Evolutionary conservation across 1,284 basidiomycete genomes (phyloP).

Genomic region (Fomitopsis palustris): DNA sequence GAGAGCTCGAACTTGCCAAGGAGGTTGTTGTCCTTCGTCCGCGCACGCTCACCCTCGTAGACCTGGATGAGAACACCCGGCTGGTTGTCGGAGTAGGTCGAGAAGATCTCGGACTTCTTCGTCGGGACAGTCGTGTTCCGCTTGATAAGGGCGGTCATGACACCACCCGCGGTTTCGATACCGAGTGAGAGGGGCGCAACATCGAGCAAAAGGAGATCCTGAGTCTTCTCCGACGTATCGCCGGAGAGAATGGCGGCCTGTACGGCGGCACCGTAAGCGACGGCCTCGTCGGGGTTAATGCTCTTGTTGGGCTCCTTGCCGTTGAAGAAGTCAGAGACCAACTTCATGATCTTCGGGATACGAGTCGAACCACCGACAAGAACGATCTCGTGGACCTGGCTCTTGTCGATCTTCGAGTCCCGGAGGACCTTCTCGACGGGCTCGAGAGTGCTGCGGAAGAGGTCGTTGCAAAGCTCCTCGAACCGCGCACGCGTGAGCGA

Average conservation of each 20-base stretch:
- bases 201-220: conserved; percentile 95
- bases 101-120: conserved; percentile 99
- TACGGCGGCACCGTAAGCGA: conserved; percentile 98
- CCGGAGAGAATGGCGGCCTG: conserved; percentile 98
- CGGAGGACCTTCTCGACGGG: conserved; percentile 98
- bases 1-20: conserved; percentile 99
- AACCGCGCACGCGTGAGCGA: conserved; percentile 98
- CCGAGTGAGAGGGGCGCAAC: conserved; percentile 94
- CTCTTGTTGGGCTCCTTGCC: conserved; percentile 95
- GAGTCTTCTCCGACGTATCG: conserved; percentile 97
- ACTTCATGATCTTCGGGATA: conserved; percentile 97
- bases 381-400: conserved; percentile 94
- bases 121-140: conserved; percentile 99
- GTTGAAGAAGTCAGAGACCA: conserved; percentile 98
- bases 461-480: conserved; percentile 96
- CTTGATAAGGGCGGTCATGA: conserved; percentile 97
- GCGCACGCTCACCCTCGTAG: conserved; percentile 98
- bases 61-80: conserved; percentile 99
- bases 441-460: conserved; percentile 96
- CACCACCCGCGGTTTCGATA: conserved; percentile 99
- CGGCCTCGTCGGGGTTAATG: conserved; percentile 99
- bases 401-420: conserved; percentile 98
- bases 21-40: conserved; percentile 99
- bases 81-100: conserved; percentile 99
- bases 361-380: conserved; percentile 98